Percentiles rank a stretch among this genome's conserved stretches.
Conservation (phyloP, 2,329 filamentous ascomycete species). For the Sporothrix brunneoviolacea region DNA sequence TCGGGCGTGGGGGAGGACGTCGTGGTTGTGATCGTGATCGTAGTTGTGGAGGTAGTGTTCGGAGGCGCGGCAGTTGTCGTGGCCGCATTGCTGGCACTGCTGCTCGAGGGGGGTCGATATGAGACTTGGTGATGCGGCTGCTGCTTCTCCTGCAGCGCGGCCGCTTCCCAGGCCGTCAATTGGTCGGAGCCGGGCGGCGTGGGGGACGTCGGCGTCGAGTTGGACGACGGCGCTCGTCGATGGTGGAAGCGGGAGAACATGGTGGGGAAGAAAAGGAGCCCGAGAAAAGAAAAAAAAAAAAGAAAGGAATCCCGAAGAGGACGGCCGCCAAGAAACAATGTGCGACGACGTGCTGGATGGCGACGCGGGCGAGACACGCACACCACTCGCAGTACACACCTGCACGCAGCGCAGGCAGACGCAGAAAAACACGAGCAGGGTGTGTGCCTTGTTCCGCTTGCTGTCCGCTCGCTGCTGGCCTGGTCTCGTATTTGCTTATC, state of each 20-base stretch:
- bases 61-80: not conserved
- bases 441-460: not conserved
- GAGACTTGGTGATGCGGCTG: conserved; percentile 9
- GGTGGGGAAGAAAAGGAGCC: not conserved
- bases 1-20: conserved; percentile 25
- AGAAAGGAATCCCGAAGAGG: conserved; percentile 3
- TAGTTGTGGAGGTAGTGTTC: not conserved
- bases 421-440: conserved; percentile 5
- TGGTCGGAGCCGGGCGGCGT: conserved; percentile 35
- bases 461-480: not conserved
- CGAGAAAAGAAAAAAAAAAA: not conserved
- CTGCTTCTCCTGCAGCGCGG: conserved; percentile 34
- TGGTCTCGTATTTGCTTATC: conserved; percentile 2
- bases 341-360: too few species aligned
- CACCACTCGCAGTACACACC: not conserved
- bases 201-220: conserved; percentile 49
- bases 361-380: not conserved
- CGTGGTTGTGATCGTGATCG: not conserved
- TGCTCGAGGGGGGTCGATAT: conserved; percentile 11
- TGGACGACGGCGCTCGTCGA: conserved; percentile 49
- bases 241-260: conserved; percentile 50
- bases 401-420: not conserved
- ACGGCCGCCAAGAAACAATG: not conserved
- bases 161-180: conserved; percentile 31
- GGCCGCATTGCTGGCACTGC: conserved; percentile 2